A percentile compares a stretch with the other conserved stretches of the same genome.
phyloP scores from a whole-genome alignment of 106 monocot species.

The Narthecium ossifragum region DNA sequence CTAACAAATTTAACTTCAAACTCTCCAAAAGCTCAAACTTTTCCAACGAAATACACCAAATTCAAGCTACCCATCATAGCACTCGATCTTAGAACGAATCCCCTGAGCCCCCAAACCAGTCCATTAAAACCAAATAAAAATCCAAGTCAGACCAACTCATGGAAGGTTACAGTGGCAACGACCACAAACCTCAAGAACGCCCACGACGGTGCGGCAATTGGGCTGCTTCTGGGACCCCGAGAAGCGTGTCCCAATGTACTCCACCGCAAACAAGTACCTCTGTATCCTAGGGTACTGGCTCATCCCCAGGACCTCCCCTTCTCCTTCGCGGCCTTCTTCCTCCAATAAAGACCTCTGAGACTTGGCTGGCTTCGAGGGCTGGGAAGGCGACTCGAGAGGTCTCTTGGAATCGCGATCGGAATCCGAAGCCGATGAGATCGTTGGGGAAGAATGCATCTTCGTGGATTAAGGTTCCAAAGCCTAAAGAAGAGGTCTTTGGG shows the following conservation, averaged over 20 bases:
- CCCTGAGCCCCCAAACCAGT: no score
- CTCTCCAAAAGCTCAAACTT: neutral
- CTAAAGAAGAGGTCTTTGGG: no score
- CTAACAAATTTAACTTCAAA: no score
- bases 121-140: neutral
- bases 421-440: no score
- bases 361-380: no score
- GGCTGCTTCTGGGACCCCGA: conserved; percentile 78
- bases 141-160: neutral
- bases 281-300: conserved; percentile 46
- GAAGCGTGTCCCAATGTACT: conserved; percentile 86
- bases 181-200: conserved; percentile 56
- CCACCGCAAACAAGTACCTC: conserved; percentile 83
- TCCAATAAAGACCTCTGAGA: no score
- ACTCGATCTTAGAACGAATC: neutral
- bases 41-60: neutral
- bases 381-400: no score
- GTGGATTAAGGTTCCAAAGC: no score
- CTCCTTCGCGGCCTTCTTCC: conserved; percentile 4
- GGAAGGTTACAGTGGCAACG: neutral
- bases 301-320: conserved; percentile 9
- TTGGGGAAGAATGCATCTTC: no score
- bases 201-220: conserved; percentile 51
- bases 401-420: no score
- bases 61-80: neutral